Base-by-base conservation (phyloP, 768 basidiomycete genomes). In the Pleurotus giganteus region DNA sequence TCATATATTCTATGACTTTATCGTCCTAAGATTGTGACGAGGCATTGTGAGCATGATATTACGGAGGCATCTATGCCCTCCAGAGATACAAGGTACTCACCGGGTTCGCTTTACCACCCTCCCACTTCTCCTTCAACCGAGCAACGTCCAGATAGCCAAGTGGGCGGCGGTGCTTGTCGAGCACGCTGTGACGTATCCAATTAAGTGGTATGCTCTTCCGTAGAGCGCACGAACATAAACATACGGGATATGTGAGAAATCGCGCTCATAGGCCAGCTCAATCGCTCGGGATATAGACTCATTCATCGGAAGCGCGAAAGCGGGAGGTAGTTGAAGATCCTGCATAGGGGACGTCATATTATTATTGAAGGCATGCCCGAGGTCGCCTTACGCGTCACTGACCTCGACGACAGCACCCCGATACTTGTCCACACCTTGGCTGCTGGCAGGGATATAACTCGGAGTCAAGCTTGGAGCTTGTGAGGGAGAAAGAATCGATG, bases 241-340 rank as follows among this genome's bases (percentile, higher is more conserved):
- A 44, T 50, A 95, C 94, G 94, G 94, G 57, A 96, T 86, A 62
- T 95, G 87, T 15, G 93, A 93, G 71, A 95, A 97, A 66, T 97
- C 94, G 29, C 93, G 84, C 60, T 97, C 94, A 62, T 94, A 96
- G 0, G 94, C 94, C 23, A 89, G 79, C 61, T 92, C 91, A 26
- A 96, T 82, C 1, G 91, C 94, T 21, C 81, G 77, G 7, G 82
- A 78, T 55, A 95, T 84, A 17, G 82, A 77, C 63, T 91, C 91
- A 55, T 78, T 77, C 9, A 78, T 72, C 6, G 88, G 87, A 2
- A 96, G 76, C 13, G 88, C 82, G 68, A 95, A 95, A 0, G 94
- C 94, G 7, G 94, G 94, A 0, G 92, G 87, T 0, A 91, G 71
- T 76, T 91, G 89, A 4, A 91, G 76, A 68, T 89, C 88, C 85